Conservation (phyloP, 306 rosid genomes). For the Ammopiptanthus mongolicus region DNA sequence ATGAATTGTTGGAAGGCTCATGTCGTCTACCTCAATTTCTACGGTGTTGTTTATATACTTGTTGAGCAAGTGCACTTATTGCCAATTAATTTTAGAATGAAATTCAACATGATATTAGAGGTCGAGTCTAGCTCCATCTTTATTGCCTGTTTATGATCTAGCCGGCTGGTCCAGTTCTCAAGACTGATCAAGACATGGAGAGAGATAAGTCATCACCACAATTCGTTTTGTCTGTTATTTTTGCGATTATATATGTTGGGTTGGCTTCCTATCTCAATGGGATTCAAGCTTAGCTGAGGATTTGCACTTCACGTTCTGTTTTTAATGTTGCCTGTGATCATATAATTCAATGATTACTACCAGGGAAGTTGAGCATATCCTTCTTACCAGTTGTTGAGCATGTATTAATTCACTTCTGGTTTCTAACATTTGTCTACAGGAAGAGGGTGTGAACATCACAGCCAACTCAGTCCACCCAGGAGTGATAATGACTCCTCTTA, state of each 20-base stretch:
- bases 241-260: neutral
- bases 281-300: neutral
- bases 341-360: neutral
- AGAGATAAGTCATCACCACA: neutral
- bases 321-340: neutral
- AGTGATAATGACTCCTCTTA: conserved; percentile 87
- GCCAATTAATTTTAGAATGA: too few relatives aligned
- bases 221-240: neutral
- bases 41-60: too few relatives aligned
- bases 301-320: neutral
- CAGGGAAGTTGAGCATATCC: neutral
- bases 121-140: too few relatives aligned
- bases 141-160: too few relatives aligned
- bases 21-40: too few relatives aligned
- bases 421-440: conserved; percentile 39
- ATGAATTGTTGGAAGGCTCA: too few relatives aligned
- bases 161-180: too few relatives aligned
- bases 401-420: neutral
- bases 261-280: neutral
- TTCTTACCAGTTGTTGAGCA: neutral
- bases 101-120: too few relatives aligned
- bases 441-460: conserved; percentile 77
- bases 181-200: too few relatives aligned
- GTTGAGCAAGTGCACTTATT: too few relatives aligned
- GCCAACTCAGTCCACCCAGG: conserved; percentile 91